A percentile compares a stretch with the other conserved stretches of the same genome.
These are phyloP conservation scores for Phytopythium delawarense DNA, from an alignment of 352 stramenopile species.

Conservation along the genomic window DNA sequence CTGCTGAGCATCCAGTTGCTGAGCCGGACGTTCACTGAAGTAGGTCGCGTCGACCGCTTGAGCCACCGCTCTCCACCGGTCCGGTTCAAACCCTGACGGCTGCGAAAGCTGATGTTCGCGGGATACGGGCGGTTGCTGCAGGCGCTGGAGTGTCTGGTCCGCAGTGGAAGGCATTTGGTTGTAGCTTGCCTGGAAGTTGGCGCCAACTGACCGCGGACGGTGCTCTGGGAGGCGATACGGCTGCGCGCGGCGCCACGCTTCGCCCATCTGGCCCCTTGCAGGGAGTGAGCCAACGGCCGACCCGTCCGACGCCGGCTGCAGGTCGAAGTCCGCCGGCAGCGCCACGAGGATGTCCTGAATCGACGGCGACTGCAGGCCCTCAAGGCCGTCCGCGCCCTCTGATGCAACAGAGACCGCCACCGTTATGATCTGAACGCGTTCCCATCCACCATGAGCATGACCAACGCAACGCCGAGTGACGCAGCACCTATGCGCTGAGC, in stretches of 20 bases:
- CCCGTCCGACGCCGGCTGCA: neutral
- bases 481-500: neutral
- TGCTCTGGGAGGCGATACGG: neutral
- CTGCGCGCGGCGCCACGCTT: neutral
- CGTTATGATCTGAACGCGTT: neutral
- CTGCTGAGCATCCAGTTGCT: neutral
- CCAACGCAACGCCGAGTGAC: neutral
- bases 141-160: neutral
- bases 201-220: neutral
- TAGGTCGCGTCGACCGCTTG: neutral
- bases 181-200: neutral
- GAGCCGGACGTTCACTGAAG: neutral
- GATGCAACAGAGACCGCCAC: neutral
- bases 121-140: neutral
- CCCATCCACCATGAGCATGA: neutral
- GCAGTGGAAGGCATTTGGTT: neutral
- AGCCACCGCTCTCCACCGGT: neutral
- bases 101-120: neutral
- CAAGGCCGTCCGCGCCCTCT: neutral
- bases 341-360: slow-evolving; percentile 12
- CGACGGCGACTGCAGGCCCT: slow-evolving; percentile 5
- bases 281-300: neutral
- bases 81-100: neutral
- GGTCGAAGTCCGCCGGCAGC: slow-evolving; percentile 1
- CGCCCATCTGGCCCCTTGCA: neutral